Percentiles rank a stretch among this genome's conserved stretches.
These are phyloP conservation scores for Trichophyton rubrum DNA, from an alignment of 2,329 filamentous ascomycete species.

Conservation along the genomic window DNA sequence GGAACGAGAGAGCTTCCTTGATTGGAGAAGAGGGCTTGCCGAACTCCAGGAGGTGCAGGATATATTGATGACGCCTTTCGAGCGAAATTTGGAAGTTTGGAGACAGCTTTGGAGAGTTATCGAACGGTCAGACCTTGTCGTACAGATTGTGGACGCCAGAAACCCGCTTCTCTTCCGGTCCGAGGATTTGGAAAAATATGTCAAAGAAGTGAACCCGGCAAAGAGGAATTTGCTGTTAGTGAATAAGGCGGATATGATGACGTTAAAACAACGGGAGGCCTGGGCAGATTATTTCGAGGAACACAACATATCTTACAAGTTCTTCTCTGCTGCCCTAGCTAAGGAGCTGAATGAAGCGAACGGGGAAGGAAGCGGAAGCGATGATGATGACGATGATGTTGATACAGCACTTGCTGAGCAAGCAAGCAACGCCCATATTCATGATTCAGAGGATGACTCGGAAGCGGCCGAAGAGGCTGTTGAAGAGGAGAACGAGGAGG, in stretches of 20 bases:
- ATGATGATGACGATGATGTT: conserved; percentile 20
- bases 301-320: conserved; percentile 75
- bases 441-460: conserved; percentile 12
- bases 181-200: conserved; percentile 84
- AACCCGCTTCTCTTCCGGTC: conserved; percentile 90
- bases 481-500: conserved; percentile 20
- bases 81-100: conserved; percentile 96
- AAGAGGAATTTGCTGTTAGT: conserved; percentile 89
- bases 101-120: conserved; percentile 96
- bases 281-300: conserved; percentile 83
- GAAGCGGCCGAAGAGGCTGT: conserved; percentile 10
- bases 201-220: conserved; percentile 76
- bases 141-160: conserved; percentile 95
- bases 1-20: conserved; percentile 69
- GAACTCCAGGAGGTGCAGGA: conserved; percentile 91
- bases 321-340: conserved; percentile 88
- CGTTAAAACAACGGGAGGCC: conserved; percentile 59
- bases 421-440: background rate
- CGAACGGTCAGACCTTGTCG: conserved; percentile 85
- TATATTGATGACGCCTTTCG: conserved; percentile 92
- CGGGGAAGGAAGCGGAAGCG: conserved; percentile 36
- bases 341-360: conserved; percentile 75
- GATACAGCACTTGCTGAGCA: background rate
- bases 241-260: conserved; percentile 99
- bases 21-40: conserved; percentile 81